Percentiles rank a stretch among this genome's conserved stretches.
Conservation (phyloP, 169 alveolate species). For the Plasmodium ovale region DNA sequence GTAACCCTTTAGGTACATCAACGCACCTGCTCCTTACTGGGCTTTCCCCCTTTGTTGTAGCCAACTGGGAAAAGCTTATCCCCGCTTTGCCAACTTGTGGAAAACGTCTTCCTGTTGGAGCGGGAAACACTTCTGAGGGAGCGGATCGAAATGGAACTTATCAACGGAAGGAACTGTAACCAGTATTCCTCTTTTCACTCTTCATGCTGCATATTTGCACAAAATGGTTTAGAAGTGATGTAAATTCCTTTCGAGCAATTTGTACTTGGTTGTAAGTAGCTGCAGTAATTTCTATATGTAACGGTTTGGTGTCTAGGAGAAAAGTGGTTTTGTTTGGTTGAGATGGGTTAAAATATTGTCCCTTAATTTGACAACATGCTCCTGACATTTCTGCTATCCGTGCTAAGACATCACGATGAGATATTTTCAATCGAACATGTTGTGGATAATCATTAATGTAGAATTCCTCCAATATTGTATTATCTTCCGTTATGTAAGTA, state of each 20-base stretch:
- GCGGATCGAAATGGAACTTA: too few relatives aligned
- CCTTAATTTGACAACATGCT: slow-evolving; percentile 88
- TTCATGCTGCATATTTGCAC: slow-evolving; percentile 31
- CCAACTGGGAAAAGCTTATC: too few relatives aligned
- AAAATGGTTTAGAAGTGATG: slow-evolving; percentile 19
- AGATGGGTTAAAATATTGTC: slow-evolving; percentile 86
- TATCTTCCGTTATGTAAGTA: slow-evolving; percentile 83
- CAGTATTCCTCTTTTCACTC: not conserved
- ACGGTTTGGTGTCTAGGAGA: slow-evolving; percentile 81
- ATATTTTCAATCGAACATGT: slow-evolving; percentile 88
- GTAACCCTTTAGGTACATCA: too few relatives aligned
- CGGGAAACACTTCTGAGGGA: too few relatives aligned
- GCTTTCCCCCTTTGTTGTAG: too few relatives aligned
- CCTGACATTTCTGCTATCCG: slow-evolving; percentile 88
- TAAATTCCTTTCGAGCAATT: slow-evolving; percentile 85
- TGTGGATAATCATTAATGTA: slow-evolving; percentile 94
- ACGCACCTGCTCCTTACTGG: too few relatives aligned
- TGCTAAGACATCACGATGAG: slow-evolving; percentile 89
- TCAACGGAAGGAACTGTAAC: too few relatives aligned
- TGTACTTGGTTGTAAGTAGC: slow-evolving; percentile 88
- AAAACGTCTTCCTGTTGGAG: too few relatives aligned
- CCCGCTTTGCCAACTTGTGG: too few relatives aligned
- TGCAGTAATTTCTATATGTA: slow-evolving; percentile 90
- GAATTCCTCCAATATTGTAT: slow-evolving; percentile 90
- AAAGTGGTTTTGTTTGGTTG: slow-evolving; percentile 77